Conservation (phyloP, 75 land plant genomes). For the Picea glauca region DNA sequence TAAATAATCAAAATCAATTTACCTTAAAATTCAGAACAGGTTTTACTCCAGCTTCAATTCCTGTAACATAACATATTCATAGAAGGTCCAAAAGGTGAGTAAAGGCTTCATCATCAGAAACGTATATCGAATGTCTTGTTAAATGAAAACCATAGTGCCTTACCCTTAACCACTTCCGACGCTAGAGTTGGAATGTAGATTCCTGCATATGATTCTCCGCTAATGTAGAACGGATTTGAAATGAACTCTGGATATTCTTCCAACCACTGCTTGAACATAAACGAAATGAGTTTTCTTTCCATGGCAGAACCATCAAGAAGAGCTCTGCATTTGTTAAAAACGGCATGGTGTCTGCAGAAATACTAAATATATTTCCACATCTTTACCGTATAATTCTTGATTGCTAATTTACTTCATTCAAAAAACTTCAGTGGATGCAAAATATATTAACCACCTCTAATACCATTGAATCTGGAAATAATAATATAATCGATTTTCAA, state of each 20-base stretch:
- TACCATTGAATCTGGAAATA: background rate
- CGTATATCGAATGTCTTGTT: background rate
- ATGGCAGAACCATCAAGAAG: background rate
- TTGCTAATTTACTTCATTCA: background rate
- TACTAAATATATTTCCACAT: background rate
- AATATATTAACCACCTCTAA: background rate
- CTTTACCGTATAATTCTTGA: background rate
- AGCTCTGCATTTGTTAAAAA: background rate
- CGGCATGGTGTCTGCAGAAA: background rate
- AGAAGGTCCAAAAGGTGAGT: background rate
- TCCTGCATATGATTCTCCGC: constrained; percentile 96
- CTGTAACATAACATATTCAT: constrained; percentile 26
- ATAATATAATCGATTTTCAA: background rate
- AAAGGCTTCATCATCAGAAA: background rate
- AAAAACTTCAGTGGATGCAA: background rate
- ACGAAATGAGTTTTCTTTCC: background rate
- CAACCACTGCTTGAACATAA: constrained; percentile 67
- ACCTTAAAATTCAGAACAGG: constrained; percentile 88
- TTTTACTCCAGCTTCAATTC: constrained; percentile 56
- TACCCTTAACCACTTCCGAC: constrained; percentile 69
- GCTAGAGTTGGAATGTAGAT: constrained; percentile 88
- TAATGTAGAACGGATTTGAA: constrained; percentile 68
- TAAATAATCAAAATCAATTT: too few relatives aligned
- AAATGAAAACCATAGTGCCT: background rate
- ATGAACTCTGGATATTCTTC: constrained; percentile 69